Base-by-base conservation (phyloP, 2,329 filamentous ascomycete genomes). In the Thielaviopsis populi region DNA sequence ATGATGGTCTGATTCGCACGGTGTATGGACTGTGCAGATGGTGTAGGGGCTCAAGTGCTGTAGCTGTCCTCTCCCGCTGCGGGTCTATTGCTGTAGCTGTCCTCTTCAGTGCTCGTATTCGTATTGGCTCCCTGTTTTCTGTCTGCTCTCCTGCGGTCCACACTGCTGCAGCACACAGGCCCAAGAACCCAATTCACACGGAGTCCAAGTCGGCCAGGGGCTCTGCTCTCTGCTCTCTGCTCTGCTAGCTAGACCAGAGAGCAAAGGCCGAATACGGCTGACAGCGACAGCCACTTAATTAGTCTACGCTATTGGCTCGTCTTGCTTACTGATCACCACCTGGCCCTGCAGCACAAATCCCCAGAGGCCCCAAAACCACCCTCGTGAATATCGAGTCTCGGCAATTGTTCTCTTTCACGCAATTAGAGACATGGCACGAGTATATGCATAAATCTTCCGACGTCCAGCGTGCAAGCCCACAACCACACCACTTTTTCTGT, bases 251-350 rank as follows among this genome's bases (percentile, higher is more conserved):
- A 37, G 30, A 59, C 65, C 65, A 66, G 27, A 63, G 30, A 61
- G 33, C 50, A 40, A 8, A 66, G 65, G 50, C 60, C 50, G 65
- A 63, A 66, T 66, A 66, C 62, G 62, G 65, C 62, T 66, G 62
- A 66, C 65, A 66, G 30, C 27, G 30, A 37, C 53, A 15, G 46
- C 30, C 46, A 62, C 33, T 62, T 62, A 62, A 48, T 62, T 62
- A 37, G 33, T 50, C 48, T 19, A n/a, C 43, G 17, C 53, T 30
- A 56, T 56, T 56, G 53, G 53, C 53, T n/a, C 24, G 19, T 37
- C n/a, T 11, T n/a, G 50, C 10, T 22, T 54, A 17, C 22, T 27
- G 50, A 54, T 54, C 50, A n/a, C 50, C 50, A n/a, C 50, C 13
- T 54, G 50, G 50, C 50, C 50, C 50, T 54, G 50, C 27, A 33